These are phyloP conservation scores for Capronia epimyces DNA, from an alignment of 2,329 filamentous ascomycete species.

Conservation along the genomic window DNA sequence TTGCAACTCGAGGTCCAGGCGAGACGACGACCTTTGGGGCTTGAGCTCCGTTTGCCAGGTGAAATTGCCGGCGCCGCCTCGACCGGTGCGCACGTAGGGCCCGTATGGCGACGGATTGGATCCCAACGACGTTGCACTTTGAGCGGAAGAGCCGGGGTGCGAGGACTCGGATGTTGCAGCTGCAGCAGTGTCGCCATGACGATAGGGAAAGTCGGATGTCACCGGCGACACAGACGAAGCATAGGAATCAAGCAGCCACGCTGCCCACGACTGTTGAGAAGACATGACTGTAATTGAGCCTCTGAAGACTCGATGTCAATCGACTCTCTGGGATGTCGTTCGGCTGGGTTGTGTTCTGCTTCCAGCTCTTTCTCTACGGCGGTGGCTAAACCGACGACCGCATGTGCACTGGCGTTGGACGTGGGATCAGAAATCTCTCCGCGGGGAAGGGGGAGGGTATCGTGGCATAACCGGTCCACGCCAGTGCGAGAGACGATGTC, in stretches of 20 bases:
- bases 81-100: conserved; percentile 49
- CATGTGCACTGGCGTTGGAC: no score
- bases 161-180: conserved; percentile 11
- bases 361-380: no score
- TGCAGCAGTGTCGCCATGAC: conserved; percentile 18
- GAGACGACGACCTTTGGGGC: conserved; percentile 7
- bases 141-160: conserved; percentile 5
- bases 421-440: no score
- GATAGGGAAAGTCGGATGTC: conserved; percentile 15
- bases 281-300: conserved; percentile 4
- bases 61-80: conserved; percentile 62
- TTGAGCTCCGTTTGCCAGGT: conserved; percentile 42
- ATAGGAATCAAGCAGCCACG: conserved; percentile 29
- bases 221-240: conserved; percentile 22
- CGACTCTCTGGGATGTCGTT: background rate
- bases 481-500: no score
- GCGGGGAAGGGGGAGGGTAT: no score
- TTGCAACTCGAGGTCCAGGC: conserved; percentile 43
- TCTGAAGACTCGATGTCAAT: background rate
- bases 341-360: no score
- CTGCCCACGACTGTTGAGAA: conserved; percentile 25
- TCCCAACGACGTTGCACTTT: conserved; percentile 16
- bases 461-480: no score
- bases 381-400: no score
- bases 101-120: conserved; percentile 30